These are phyloP conservation scores for Saksenaea oblongispora DNA, from an alignment of 371 early-diverging fungal species.

Conservation along the genomic window DNA sequence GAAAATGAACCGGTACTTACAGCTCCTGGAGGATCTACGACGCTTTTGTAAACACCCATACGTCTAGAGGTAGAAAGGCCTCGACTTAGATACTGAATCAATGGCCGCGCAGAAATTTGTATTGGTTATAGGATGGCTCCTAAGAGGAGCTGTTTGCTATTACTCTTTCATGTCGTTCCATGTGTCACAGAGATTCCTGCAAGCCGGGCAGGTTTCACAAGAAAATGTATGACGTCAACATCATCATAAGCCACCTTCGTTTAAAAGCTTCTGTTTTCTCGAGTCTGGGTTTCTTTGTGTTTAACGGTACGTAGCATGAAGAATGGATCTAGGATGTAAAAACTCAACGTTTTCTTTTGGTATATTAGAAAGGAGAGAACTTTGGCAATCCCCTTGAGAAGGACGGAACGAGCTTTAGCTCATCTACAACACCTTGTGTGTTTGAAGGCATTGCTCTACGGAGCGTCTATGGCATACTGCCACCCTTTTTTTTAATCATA, in stretches of 20 bases:
- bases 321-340: too few species aligned
- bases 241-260: neutral
- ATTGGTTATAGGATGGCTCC: too few species aligned
- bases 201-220: too few species aligned
- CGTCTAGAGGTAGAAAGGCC: too few species aligned
- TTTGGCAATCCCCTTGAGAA: constrained; percentile 61
- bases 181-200: too few species aligned
- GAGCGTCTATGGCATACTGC: constrained; percentile 46
- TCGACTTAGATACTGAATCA: too few species aligned
- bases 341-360: neutral
- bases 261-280: neutral
- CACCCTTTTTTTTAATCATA: constrained; percentile 27
- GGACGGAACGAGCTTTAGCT: constrained; percentile 54
- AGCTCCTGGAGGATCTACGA: too few species aligned
- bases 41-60: too few species aligned
- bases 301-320: constrained; percentile 25
- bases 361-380: constrained; percentile 49
- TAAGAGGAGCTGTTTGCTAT: too few species aligned
- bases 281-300: constrained; percentile 19
- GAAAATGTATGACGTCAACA: neutral
- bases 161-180: too few species aligned
- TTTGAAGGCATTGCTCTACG: constrained; percentile 41
- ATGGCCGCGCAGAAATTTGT: too few species aligned
- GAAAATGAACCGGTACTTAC: too few species aligned
- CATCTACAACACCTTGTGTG: constrained; percentile 40